Evolutionary conservation across 78 protist genomes (phyloP).

Genomic region (Dictyostelium discoideum): DNA sequence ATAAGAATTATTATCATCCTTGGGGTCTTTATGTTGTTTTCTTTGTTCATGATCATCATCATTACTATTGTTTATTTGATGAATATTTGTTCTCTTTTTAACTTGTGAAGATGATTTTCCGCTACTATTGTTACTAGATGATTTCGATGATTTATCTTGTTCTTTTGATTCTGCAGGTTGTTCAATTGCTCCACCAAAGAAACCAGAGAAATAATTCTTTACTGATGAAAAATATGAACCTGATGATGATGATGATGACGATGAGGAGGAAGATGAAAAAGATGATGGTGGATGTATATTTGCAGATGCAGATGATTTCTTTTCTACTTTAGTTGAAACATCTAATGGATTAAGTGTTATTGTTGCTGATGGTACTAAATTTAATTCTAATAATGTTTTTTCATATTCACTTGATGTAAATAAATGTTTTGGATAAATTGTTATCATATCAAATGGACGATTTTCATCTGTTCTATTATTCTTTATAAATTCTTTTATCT

Average conservation of each 20-base stretch:
- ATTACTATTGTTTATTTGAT: background rate
- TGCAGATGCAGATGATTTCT: background rate
- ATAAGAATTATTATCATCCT: slow-evolving; percentile 17
- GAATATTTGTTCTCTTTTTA: slow-evolving; percentile 26
- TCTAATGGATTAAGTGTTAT: slow-evolving; percentile 12
- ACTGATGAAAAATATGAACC: background rate
- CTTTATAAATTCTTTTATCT: slow-evolving; percentile 1
- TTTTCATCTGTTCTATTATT: slow-evolving; percentile 50
- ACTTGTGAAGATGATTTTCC: background rate
- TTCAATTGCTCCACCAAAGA: background rate
- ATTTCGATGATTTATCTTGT: background rate
- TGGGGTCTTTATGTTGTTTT: background rate
- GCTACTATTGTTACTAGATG: background rate
- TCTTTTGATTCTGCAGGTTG: background rate
- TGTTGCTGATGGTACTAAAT: slow-evolving; percentile 44
- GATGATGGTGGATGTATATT: background rate
- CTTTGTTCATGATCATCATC: background rate
- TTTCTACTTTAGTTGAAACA: background rate
- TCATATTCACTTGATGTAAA: background rate
- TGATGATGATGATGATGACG: background rate
- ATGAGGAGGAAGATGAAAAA: background rate
- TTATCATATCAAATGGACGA: slow-evolving; percentile 23
- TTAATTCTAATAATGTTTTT: background rate
- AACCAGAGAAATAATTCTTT: slow-evolving; percentile 12
- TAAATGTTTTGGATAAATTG: slow-evolving; percentile 15